Base-by-base conservation (phyloP, 2,329 filamentous ascomycete species). In the Neophaeococcomyces mojaviensis region DNA sequence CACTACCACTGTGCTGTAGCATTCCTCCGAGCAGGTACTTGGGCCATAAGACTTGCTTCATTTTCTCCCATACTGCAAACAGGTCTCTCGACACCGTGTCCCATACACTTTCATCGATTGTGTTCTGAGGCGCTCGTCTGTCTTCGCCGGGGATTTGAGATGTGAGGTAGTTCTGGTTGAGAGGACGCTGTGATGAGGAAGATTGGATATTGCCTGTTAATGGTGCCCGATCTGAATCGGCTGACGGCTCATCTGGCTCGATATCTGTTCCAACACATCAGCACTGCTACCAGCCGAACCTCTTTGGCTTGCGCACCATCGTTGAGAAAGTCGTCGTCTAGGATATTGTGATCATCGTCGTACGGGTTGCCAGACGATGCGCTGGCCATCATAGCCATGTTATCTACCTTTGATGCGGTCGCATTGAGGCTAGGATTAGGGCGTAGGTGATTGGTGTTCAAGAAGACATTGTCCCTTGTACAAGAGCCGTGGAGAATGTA, bases 31-130 rank as follows among this genome's bases (percentile, higher is more conserved):
- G 82, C 39, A 98, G 76, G 69, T 97, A 97, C 61, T 89, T 89
- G 15, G 92, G 92, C 68, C 88, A 98, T 50, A 98, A 79, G 32
- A 98, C 92, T 72, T 96, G 90, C 65, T 86, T 83, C 82, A 98
- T 88, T 76, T 98, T 98, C 69, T 87, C 86, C 90, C 92, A 97
- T 30, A 97, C 88, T 20, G 88, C 92, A 6, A 90, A 69, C 55
- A 98, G 71, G 65, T 98, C 92, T 56, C 92, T 84, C 43, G 86
- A 87, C 50, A 98, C 73, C n/a, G 92, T 98, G 35, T 90, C 87
- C 92, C 92, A 98, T 33, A 98, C 92, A 1, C 82, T 83, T 70
- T 98, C 92, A 66, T 98, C 92, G 65, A 98, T 94, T 37, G 92
- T 98, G 69, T 94, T 94, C 55, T 84, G 81, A 6, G 88, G 79